Evolutionary conservation across 2,329 filamentous ascomycete genomes (phyloP), one percentile per base, ranked within the genome.

Genomic region (Cyphellophora europaea): DNA sequence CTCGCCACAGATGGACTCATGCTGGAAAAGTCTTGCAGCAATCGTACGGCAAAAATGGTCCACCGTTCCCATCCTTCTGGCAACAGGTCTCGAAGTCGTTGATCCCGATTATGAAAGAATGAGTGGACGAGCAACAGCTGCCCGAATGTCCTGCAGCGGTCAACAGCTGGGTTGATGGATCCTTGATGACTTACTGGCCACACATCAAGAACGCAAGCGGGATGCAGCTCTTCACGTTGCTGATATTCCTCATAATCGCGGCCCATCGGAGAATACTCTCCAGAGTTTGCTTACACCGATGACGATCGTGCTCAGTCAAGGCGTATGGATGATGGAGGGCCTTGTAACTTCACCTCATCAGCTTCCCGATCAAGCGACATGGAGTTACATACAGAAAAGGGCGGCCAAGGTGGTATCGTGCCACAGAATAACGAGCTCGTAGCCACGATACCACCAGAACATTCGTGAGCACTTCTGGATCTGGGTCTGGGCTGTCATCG

Each of bases 401-500:
- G 13, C 43, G 37, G 6, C 43, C 43, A 11, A 45, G 37, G 21
- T 45, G 43, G 30, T 41, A 45, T 15, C 32, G 40, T 2, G 43
- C 40, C 6, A 45, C 38, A 5, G 38, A 30, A 35, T 45, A 43
- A 5, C 43, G 43, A 16, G 36, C 35, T 19, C 42, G 37, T 10
- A 45, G 43, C 14, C 43, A 32, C 1, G 40, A 38, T 13, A 43
- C 35, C 6, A 43, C 41, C 17, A 43, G 36, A 5, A 40, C 43
- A 14, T 45, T 38, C 8, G 37, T 38, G n/a, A 18, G 43, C 21
- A 23, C 32, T 13, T 28, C 30, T 23, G 41, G 41, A 5, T 11
- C 19, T 27, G 28, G 36, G 19, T 40, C 34, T 54, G 53, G 19
- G 52, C 53, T 34, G 6, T 51, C 45, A 30, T 65, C 59, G 11